Conservation (phyloP, 1,284 basidiomycete species). For the Rhodotorula sp. region DNA sequence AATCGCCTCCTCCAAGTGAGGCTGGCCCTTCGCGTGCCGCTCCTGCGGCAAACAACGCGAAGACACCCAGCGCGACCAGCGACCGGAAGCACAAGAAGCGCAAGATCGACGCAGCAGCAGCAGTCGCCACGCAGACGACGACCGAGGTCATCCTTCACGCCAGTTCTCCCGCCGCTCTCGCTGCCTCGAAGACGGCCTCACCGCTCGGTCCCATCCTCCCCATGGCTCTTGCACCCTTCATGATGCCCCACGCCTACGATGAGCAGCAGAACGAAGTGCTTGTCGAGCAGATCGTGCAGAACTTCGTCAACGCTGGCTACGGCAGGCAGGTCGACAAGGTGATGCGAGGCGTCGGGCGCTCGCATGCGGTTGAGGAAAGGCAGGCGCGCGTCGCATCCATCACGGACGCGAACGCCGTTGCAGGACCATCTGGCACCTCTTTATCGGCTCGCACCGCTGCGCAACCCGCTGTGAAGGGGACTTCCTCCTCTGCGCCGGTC, state of each 20-base stretch:
- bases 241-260: constrained; percentile 8
- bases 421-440: too few species aligned
- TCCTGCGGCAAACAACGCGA: background rate
- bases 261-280: background rate
- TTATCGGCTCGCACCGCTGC: too few species aligned
- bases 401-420: background rate
- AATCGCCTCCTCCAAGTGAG: constrained; percentile 1
- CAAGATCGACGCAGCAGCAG: constrained; percentile 9
- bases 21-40: background rate
- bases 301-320: constrained; percentile 16
- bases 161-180: background rate
- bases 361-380: background rate
- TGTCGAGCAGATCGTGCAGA: constrained; percentile 9
- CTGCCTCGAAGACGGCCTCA: background rate
- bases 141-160: constrained; percentile 11
- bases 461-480: too few species aligned
- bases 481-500: too few species aligned
- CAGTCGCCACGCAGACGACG: constrained; percentile 1
- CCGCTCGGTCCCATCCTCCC: background rate
- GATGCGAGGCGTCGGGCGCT: background rate
- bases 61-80: background rate
- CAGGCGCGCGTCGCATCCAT: background rate
- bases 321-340: background rate
- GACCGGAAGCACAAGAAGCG: constrained; percentile 18
- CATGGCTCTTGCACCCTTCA: constrained; percentile 7